Evolutionary conservation across 1,284 basidiomycete species (phyloP), one percentile per base, ranked within the genome.

Genomic region (Vanrija sp.): DNA sequence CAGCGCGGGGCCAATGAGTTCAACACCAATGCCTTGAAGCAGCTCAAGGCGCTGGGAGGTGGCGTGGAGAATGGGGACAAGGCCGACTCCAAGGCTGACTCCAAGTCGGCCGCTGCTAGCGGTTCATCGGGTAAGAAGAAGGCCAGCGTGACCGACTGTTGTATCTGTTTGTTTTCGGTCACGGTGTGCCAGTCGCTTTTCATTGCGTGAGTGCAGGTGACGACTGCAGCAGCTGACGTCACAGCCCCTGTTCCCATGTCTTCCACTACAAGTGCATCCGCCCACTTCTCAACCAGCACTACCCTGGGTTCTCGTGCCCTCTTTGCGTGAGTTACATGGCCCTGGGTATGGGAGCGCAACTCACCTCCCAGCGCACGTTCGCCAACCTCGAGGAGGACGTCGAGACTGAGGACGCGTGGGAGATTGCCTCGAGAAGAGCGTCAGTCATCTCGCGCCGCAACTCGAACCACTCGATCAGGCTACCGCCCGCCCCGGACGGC

Each of bases 191-290:
- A 98, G 77, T 89, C 93, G 0, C 83, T 98, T 25, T 98, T 98
- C 79, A 95, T 98, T 71, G 93, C 94, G 29, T 76, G 50, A 64
- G 75, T 69, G 46, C 28, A 6, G 28, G 23, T 8, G 12, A 3
- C 28, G 40, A 23, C 8, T 10, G 23, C 12, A 26, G 6, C 3
- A 56, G 52, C 62, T 52, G 25, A 42, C 72, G 72, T 0, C 75
- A 68, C 67, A 78, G 76, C n/a, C 91, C 91, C 0, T 94, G 91
- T 75, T 95, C 91, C 6, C 95, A 98, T 77, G 87, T 94, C 50
- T 97, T 96, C 80, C 95, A 97, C 78, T 98, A 90, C 84, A 98
- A 98, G 77, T 98, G 96, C 76, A 95, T 98, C 63, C 85, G 92
- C 0, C 94, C 93, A 0, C 80, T 98, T 16, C 82, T 98, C 43